Evolutionary conservation across 1,284 basidiomycete genomes (phyloP), one percentile per base, ranked within the genome.

Genomic region (Lignosus rhinocerotis): DNA sequence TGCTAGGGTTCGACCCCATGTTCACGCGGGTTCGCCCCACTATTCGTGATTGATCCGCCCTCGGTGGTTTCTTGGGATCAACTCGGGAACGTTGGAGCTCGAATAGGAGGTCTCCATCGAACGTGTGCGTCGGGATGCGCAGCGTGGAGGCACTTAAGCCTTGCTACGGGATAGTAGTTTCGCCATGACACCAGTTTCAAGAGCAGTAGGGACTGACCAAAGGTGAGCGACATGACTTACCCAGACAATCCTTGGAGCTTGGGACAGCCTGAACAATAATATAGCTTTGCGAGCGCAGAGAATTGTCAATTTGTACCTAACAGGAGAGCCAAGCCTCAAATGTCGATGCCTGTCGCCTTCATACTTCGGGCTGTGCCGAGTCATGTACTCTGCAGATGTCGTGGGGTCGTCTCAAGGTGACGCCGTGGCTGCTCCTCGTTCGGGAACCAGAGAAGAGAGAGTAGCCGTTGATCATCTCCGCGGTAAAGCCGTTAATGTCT

Each of bases 281-380:
- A 75, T 61, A 10, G 70, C 68, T 60, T 75, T 73, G 16, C 62
- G 63, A 16, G 66, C 61, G 57, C 74, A 75, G 10, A 74, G 58
- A 2, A 71, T n/a, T n/a, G n/a, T n/a, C n/a, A n/a, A n/a, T 65
- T 16, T 60, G 61, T 51, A 74, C 65, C 21, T n/a, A n/a, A n/a
- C 60, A 59, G 73, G 71, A 1, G 71, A 61, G 6, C 69, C 70
- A n/a, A 74, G 65, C 33, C 56, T 60, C 44, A 73, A 47, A 21
- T 66, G 64, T 66, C 69, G 70, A 58, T 70, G 63, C 14, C 58
- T 38, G 5, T 57, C 50, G 17, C 34, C 56, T 33, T 61, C 36
- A 31, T 60, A 54, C 16, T 30, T 34, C 33, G 55, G 45, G 14
- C 55, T 8, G 36, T 36, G 34, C 55, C 50, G 52, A 14, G 50